Base-by-base conservation (phyloP, 108 stramenopile genomes). In the Chaetoceros tenuissimus region DNA sequence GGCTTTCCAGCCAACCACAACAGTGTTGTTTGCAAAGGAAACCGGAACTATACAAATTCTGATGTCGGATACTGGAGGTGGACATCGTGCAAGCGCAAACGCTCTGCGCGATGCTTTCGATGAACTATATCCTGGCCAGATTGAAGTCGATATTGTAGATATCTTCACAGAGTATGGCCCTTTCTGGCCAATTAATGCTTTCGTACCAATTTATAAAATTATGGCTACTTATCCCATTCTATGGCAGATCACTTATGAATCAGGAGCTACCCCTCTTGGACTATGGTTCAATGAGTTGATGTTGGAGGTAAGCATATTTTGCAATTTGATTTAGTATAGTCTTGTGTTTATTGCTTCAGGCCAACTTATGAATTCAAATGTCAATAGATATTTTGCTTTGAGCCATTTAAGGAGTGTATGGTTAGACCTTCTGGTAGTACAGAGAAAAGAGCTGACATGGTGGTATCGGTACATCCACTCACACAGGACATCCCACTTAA, bases 381-480 rank as follows among this genome's bases (percentile, higher is more conserved):
- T 59, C 26, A 1, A 24, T 16, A 48, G 17, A 49, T 30, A 1
- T 68, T 74, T 59, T 81, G 69, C 48, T 72, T 71, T 64, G 63
- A 66, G 16, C 23, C 74, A 25, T 76, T 74, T 52, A 31, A 55
- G 30, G 54, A 73, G 54, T 90, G 89, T 50, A n/a, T 90, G 57
- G 56, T 62, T 17, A 69, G 81, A 60, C 55, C 79, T 62, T 63
- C 31, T 21, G 67, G 57, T 3, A 64, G 57, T 22, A 62, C 65
- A 26, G 66, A 46, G 17, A 57, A 63, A 26, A 59, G 85, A 29
- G 85, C 89, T 0, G 96, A 97, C 63, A 77, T 97, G 71, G 87
- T 97, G n/a, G 82, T 97, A 13, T 85, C 82, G 19, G 96, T 97
- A 21, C 97, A 98, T 77, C 97, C 96, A 16, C 74, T 95, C 51